Evolutionary conservation across 192 early-diverging fungal species (phyloP).

Genomic region (Coemansia sp.): DNA sequence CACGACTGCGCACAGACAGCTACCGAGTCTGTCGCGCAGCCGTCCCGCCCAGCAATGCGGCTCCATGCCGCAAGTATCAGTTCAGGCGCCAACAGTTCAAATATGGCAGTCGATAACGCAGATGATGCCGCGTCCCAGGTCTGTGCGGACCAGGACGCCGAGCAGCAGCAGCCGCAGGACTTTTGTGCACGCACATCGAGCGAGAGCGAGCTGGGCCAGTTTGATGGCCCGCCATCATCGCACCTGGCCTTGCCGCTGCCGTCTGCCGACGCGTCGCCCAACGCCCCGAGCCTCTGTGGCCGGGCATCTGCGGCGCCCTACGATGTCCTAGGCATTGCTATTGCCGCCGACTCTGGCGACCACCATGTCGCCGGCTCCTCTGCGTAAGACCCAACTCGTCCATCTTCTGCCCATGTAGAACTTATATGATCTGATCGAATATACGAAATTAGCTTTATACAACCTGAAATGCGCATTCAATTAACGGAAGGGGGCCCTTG

Average conservation of each 20-base stretch:
- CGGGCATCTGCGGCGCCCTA: slow-evolving; percentile 35
- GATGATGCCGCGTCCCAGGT: not conserved
- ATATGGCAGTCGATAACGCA: not conserved
- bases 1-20: slow-evolving; percentile 35
- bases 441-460: no score
- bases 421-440: not conserved
- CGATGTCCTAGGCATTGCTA: slow-evolving; percentile 47
- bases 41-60: slow-evolving; percentile 23
- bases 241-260: slow-evolving; percentile 45
- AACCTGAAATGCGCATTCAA: no score
- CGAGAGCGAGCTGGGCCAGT: slow-evolving; percentile 47
- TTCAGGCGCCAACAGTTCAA: not conserved
- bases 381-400: no score
- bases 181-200: slow-evolving; percentile 36
- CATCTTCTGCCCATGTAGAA: not conserved
- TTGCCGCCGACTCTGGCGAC: slow-evolving; percentile 39
- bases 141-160: not conserved
- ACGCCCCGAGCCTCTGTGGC: slow-evolving; percentile 28
- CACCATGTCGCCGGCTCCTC: slow-evolving; percentile 36
- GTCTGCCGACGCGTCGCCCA: slow-evolving; percentile 18
- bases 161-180: slow-evolving; percentile 23
- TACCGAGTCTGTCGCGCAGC: slow-evolving; percentile 16
- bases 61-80: slow-evolving; percentile 38
- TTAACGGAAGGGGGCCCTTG: no score
- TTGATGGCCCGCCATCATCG: slow-evolving; percentile 42